Evolutionary conservation across 139 green algal species (phyloP).

Genomic region (Chlorella sp.): DNA sequence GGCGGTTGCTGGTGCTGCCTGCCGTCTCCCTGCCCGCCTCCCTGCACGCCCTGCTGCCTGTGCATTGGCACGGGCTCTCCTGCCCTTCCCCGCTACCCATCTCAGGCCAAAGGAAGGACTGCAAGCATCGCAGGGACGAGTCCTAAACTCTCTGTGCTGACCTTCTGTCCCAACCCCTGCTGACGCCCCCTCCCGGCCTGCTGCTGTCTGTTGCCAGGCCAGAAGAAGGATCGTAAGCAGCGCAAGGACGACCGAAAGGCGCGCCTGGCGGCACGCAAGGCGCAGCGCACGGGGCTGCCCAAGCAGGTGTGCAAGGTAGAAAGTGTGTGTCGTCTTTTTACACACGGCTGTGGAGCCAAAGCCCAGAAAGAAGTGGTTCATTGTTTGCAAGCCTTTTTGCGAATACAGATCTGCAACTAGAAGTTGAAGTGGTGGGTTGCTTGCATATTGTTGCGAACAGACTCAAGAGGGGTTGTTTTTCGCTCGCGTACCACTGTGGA

Average conservation of each 20-base stretch:
- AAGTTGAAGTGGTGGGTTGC: no score
- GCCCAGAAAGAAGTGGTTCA: no score
- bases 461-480: no score
- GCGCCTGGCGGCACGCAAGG: conserved; percentile 55
- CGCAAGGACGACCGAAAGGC: conserved; percentile 74
- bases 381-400: no score
- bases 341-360: no score
- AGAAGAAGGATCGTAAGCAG: conserved; percentile 72
- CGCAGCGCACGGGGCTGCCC: conserved; percentile 21
- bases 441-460: no score
- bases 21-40: background rate
- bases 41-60: background rate
- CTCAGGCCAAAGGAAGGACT: no score
- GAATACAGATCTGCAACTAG: no score
- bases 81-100: background rate
- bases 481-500: no score
- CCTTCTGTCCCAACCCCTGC: no score
- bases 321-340: background rate
- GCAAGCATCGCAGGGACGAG: no score
- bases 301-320: conserved; percentile 10
- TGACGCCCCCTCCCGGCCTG: background rate
- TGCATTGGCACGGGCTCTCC: background rate
- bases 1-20: background rate
- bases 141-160: no score
- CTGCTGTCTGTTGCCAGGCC: conserved; percentile 26